Evolutionary conservation across 345 rosid species (phyloP).

Genomic region (Citrus australasica): DNA sequence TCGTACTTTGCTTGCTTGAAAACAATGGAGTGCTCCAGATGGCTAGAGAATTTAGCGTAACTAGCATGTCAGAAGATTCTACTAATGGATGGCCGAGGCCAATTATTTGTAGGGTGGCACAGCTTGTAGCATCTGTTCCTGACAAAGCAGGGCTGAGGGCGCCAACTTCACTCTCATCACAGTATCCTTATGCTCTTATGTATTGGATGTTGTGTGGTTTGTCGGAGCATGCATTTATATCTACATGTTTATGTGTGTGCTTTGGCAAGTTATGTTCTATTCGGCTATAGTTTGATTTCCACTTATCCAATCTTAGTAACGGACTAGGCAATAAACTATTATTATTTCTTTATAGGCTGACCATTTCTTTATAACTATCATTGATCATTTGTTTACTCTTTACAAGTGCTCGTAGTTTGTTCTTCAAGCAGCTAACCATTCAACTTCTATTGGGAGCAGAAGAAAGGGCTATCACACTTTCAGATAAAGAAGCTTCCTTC

Average conservation of each 20-base stretch:
- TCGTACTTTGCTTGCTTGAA: conserved; percentile 74
- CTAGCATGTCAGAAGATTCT: conserved; percentile 23
- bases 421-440: conserved; percentile 65
- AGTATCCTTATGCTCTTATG: conserved; percentile 70
- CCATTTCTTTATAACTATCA: conserved; percentile 12
- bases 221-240: neutral
- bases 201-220: conserved; percentile 4
- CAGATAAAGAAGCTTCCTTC: conserved; percentile 13
- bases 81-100: conserved; percentile 31
- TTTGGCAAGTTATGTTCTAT: neutral
- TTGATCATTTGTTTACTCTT: conserved; percentile 36
- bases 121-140: conserved; percentile 79
- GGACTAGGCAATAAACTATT: neutral
- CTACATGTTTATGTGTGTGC: neutral
- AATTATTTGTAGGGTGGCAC: conserved; percentile 56
- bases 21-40: conserved; percentile 61
- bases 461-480: conserved; percentile 27
- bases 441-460: conserved; percentile 62
- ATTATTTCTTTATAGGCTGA: neutral
- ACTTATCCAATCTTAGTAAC: neutral
- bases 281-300: neutral
- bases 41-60: conserved; percentile 47
- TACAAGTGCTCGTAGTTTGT: conserved; percentile 48
- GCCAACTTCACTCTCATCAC: conserved; percentile 59
- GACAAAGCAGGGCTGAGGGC: conserved; percentile 77